Evolutionary conservation across 208 protist species (phyloP).

Genomic region (Acanthamoeba rhysodes): DNA sequence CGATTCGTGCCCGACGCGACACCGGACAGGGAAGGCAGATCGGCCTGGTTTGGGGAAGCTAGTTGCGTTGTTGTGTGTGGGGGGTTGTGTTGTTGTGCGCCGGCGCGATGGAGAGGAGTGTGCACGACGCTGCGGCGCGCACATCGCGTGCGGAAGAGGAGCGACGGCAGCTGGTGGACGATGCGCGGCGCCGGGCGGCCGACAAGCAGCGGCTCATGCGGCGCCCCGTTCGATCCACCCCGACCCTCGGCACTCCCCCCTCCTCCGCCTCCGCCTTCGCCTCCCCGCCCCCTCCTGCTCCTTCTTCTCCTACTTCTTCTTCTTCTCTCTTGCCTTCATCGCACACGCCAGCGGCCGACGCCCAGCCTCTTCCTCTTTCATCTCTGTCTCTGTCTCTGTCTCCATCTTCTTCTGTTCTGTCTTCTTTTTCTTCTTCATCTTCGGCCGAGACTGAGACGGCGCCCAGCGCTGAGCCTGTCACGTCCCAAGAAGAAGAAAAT

Average conservation of each 20-base stretch:
- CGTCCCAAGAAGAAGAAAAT: too few species aligned
- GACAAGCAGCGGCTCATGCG: conserved; percentile 7
- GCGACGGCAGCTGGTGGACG: conserved; percentile 17
- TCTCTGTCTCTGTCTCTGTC: too few species aligned
- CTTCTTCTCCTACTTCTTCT: background rate
- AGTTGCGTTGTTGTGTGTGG: too few species aligned
- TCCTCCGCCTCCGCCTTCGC: background rate
- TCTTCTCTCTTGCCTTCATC: background rate
- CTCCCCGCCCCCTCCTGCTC: background rate
- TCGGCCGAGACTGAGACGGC: too few species aligned
- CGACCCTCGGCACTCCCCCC: background rate
- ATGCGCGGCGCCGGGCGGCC: background rate
- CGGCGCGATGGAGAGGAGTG: background rate
- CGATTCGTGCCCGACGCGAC: too few species aligned
- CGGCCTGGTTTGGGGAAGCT: too few species aligned
- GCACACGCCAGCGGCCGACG: too few species aligned
- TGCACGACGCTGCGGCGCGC: background rate
- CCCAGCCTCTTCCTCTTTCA: too few species aligned
- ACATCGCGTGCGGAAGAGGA: background rate
- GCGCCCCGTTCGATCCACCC: background rate
- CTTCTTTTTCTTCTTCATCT: too few species aligned
- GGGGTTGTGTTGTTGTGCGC: too few species aligned
- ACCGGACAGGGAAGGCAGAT: too few species aligned
- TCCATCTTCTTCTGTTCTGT: background rate
- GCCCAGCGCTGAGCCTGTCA: too few species aligned